Conservation (phyloP, 441 rosid species). For the Erodium chrysanthum region DNA sequence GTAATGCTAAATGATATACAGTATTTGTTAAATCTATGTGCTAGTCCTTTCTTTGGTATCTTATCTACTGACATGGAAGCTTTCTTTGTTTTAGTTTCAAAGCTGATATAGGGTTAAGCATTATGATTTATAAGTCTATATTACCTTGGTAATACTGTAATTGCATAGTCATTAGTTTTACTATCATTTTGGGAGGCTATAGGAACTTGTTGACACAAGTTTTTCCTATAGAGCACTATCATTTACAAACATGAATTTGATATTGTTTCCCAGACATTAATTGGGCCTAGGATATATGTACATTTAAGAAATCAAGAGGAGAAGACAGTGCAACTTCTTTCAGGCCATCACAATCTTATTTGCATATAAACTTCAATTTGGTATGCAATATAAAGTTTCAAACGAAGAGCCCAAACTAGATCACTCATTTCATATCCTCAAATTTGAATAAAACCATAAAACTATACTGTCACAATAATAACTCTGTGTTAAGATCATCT, state of each 20-base stretch:
- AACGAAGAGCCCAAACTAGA: background rate
- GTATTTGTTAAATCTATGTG: background rate
- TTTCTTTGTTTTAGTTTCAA: background rate
- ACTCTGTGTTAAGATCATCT: background rate
- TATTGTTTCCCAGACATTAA: background rate
- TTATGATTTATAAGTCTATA: background rate
- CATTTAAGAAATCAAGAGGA: no score
- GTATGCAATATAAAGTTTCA: background rate
- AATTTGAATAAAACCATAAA: background rate
- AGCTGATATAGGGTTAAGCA: background rate
- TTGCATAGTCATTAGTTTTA: background rate
- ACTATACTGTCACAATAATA: background rate
- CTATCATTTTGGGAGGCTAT: background rate
- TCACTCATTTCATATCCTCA: background rate
- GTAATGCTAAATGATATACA: slow-evolving; percentile 25
- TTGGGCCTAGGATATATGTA: background rate
- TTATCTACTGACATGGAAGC: background rate
- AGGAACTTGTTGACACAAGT: background rate
- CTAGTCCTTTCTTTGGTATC: background rate
- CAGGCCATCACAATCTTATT: no score
- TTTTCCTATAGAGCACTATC: background rate
- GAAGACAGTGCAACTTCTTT: no score
- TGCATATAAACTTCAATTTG: no score
- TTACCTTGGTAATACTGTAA: background rate
- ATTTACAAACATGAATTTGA: background rate